Evolutionary conservation across 1,284 basidiomycete genomes (phyloP), one percentile per base, ranked within the genome.

Genomic region (Volvariella volvacea): DNA sequence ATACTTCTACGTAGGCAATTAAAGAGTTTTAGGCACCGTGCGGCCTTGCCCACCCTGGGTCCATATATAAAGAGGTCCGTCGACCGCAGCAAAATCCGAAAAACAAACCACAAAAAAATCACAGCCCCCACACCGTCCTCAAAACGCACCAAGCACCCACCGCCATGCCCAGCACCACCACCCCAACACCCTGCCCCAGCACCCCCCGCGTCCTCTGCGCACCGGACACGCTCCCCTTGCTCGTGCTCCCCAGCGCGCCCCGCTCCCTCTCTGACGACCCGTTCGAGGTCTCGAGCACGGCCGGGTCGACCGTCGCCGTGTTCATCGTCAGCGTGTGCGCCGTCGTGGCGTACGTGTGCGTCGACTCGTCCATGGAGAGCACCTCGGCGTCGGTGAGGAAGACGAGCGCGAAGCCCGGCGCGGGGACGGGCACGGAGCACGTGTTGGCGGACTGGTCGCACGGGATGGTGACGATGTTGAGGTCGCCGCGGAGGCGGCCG

Each of bases 391-490:
- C 61, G 32, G 66, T 72, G 39, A 90, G 61, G 70, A 84, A 88
- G 40, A 89, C 83, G 43, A 91, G 65, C 3, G 84, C 85, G 51
- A 80, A 76, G 4, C 71, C 75, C 0, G 87, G 87, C 2, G 83
- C 84, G 25, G 73, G 75, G 22, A 89, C 76, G 1, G 67, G 67
- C 39, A 89, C 61, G 3, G 58, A 48, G 57, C 87, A 90, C 2
- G 64, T 63, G 47, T 78, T 78, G 46, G 68, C 61, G 3, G 55
- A 45, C 20, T 62, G 61, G 50, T 68, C 57, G 50, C 84, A 88
- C 6, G 58, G 43, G 28, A 84, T 67, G 0, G 68, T 73, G 38
- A 65, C 58, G n/a, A 85, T 70, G 42, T 69, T 59, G 22, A 76
- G 63, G 3, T 57, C 53, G 25, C 82, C 82, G 44, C 66, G 61